phyloP scores from a whole-genome alignment of 1,284 basidiomycete genomes.

The Cryptococcus maquisensis region DNA sequence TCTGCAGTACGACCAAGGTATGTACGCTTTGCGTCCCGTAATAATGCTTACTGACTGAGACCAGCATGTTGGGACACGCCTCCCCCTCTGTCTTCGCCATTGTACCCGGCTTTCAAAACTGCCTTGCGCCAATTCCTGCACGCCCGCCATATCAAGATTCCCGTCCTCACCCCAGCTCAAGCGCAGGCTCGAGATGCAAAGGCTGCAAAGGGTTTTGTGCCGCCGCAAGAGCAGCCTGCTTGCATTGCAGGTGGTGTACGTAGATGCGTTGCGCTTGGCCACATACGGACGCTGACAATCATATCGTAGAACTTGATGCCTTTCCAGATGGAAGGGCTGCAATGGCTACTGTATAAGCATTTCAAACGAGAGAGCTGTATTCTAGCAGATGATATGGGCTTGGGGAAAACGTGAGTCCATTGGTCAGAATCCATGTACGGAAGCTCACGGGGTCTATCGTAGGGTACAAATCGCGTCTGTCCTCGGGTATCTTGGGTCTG shows the following conservation, averaged over 20 bases:
- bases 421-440: not conserved
- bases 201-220: conserved; percentile 23
- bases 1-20: conserved; percentile 81
- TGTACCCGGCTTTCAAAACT: conserved; percentile 60
- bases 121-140: conserved; percentile 65
- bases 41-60: not conserved
- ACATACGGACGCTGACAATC: not conserved
- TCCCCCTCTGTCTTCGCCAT: conserved; percentile 49
- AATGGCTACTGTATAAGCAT: conserved; percentile 89
- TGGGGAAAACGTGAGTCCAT: conserved; percentile 51
- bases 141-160: conserved; percentile 62
- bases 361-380: conserved; percentile 82
- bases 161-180: conserved; percentile 48
- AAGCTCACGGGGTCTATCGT: conserved; percentile 5
- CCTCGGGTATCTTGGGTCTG: conserved; percentile 66
- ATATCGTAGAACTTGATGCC: conserved; percentile 63
- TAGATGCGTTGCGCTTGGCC: not conserved
- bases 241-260: conserved; percentile 47
- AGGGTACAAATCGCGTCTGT: conserved; percentile 89
- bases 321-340: conserved; percentile 89
- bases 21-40: conserved; percentile 14
- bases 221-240: conserved; percentile 48
- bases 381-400: conserved; percentile 96
- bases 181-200: conserved; percentile 36
- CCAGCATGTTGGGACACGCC: conserved; percentile 88